Conservation (phyloP, 1,284 basidiomycete genomes). For the Gomphus bonarii region DNA sequence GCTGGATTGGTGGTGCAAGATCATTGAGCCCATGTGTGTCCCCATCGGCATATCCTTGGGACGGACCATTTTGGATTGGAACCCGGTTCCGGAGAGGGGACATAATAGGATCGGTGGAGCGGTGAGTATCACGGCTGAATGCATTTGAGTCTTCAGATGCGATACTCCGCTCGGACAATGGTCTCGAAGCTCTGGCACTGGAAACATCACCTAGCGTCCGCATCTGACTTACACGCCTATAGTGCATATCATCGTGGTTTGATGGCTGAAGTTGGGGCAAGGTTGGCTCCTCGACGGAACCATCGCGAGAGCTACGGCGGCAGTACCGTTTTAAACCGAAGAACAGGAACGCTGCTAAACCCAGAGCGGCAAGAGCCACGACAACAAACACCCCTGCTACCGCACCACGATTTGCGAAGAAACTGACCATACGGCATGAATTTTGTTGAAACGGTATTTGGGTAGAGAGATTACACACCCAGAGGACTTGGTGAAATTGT, state of each 20-base stretch:
- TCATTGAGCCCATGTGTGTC: not conserved
- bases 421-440: constrained; percentile 25
- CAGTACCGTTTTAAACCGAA: constrained; percentile 29
- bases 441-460: not conserved
- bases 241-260: constrained; percentile 13
- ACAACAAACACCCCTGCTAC: constrained; percentile 47
- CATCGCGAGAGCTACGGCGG: constrained; percentile 23
- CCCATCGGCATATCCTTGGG: not conserved
- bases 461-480: not conserved
- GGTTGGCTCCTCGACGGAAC: not conserved
- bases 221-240: constrained; percentile 9
- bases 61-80: not conserved
- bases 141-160: constrained; percentile 4
- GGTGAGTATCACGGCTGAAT: not conserved
- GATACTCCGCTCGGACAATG: constrained; percentile 9
- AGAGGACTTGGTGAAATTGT: not conserved
- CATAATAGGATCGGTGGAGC: not conserved
- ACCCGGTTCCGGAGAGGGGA: not conserved
- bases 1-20: constrained; percentile 1
- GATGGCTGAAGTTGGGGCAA: not conserved
- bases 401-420: constrained; percentile 42
- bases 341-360: constrained; percentile 26
- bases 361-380: constrained; percentile 29
- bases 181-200: constrained; percentile 8
- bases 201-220: not conserved